Conservation (phyloP, 495 filamentous ascomycete genomes). For the Hamigera avellanea region DNA sequence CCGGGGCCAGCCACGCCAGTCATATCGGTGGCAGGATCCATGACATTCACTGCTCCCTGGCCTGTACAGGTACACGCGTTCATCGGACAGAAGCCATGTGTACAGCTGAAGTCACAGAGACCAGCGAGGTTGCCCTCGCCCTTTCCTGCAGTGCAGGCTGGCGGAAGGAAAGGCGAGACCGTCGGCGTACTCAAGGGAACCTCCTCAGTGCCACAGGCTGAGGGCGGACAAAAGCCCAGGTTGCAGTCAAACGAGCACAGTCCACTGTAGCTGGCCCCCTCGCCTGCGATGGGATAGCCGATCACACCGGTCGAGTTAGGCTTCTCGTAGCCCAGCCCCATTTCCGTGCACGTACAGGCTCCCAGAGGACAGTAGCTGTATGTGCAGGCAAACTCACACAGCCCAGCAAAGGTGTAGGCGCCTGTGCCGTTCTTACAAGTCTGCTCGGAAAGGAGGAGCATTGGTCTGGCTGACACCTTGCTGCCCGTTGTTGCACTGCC, state of each 20-base stretch:
- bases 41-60: no score
- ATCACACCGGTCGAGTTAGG: conserved; percentile 3
- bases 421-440: conserved; percentile 8
- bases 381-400: conserved; percentile 9
- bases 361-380: conserved; percentile 12
- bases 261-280: background rate
- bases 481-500: conserved; percentile 13
- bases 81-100: conserved; percentile 10
- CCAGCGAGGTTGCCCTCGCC: conserved; percentile 6
- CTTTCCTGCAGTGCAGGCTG: conserved; percentile 1
- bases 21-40: conserved; percentile 1
- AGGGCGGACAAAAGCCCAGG: background rate
- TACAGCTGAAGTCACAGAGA: conserved; percentile 9
- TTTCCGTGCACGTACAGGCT: conserved; percentile 9
- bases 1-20: conserved; percentile 4
- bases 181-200: background rate
- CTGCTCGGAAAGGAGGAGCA: conserved; percentile 5
- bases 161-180: conserved; percentile 3
- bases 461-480: conserved; percentile 1
- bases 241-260: background rate
- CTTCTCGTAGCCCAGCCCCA: conserved; percentile 5
- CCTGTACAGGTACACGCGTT: conserved; percentile 8
- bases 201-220: background rate
- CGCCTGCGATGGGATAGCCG: conserved; percentile 3
- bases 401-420: conserved; percentile 4